Base-by-base conservation (phyloP, 1,284 basidiomycete genomes). In the Microbotryomycetes sp. region DNA sequence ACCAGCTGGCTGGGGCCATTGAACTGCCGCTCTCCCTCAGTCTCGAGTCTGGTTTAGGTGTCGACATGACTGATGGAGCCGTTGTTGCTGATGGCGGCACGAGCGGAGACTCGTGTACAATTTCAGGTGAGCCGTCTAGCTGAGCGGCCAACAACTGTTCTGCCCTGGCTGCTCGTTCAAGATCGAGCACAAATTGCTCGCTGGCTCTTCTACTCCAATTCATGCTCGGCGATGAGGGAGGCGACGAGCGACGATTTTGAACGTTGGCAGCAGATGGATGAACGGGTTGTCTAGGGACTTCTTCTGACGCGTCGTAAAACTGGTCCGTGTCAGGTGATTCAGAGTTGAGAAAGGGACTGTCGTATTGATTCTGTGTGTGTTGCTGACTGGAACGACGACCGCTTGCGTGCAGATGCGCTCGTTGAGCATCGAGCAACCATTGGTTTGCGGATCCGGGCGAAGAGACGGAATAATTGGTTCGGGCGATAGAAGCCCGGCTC, bases 161-260 rank as follows among this genome's bases (percentile, higher is more conserved):
- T 28, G 23, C 6, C 27, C 23, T 28, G 4, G 49, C 49, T 7
- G 47, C 49, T 30, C 31, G 46, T 28, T 16, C 16, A 5, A 60
- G 30, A 45, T 62, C 53, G 5, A 31, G 50, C 5, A 58, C 60
- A 21, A 55, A 62, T 56, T 46, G 56, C 28, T 65, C 55, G 2
- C 54, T 54, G 9, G 54, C 27, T 1, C 55, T 27, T 0, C 21
- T 30, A 23, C 31, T 47, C 27, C 56, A 57, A n/a, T 41, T n/a
- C n/a, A n/a, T n/a, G n/a, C n/a, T n/a, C n/a, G n/a, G n/a, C n/a
- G n/a, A n/a, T n/a, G n/a, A n/a, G n/a, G n/a, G n/a, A n/a, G n/a
- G n/a, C n/a, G n/a, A n/a, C n/a, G n/a, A n/a, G n/a, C n/a, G n/a
- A n/a, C n/a, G n/a, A n/a, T n/a, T n/a, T n/a, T n/a, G n/a, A n/a